phyloP scores from a whole-genome alignment of 2,329 filamentous ascomycete genomes.

The Xylariaceae sp. region DNA sequence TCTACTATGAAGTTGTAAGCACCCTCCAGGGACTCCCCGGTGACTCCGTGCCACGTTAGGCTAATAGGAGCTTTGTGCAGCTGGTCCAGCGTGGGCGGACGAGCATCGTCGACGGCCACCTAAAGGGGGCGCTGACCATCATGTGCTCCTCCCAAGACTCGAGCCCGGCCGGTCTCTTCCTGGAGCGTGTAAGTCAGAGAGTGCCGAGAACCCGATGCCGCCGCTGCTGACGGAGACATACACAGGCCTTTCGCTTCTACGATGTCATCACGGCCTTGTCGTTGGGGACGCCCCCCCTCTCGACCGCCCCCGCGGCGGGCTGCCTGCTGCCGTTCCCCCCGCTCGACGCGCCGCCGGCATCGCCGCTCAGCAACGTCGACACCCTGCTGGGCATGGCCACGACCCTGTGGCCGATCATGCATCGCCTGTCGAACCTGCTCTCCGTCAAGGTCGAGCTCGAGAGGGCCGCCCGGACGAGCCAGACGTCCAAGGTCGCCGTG shows the following conservation, averaged over 20 bases:
- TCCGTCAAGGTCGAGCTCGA: conserved; percentile 46
- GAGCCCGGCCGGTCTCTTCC: conserved; percentile 47
- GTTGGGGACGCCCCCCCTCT: conserved; percentile 50
- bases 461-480: conserved; percentile 32
- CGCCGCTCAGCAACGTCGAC: conserved; percentile 46
- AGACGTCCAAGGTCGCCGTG: conserved; percentile 37
- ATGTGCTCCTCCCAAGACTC: conserved; percentile 42
- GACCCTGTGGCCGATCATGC: conserved; percentile 56
- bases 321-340: conserved; percentile 40
- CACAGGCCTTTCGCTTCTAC: conserved; percentile 56
- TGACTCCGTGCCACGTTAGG: no score
- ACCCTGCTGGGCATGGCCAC: conserved; percentile 55
- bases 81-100: conserved; percentile 52
- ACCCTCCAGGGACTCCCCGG: neutral
- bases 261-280: conserved; percentile 58
- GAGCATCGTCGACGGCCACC: conserved; percentile 52
- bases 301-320: conserved; percentile 39
- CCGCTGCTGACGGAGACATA: conserved; percentile 24
- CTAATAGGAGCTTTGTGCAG: conserved; percentile 27
- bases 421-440: conserved; percentile 49
- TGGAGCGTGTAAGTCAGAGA: conserved; percentile 43
- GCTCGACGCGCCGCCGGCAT: conserved; percentile 34
- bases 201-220: neutral
- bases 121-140: conserved; percentile 55
- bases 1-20: conserved; percentile 58